These are phyloP conservation scores for Balansia obtecta DNA, from an alignment of 2,329 filamentous ascomycete species.

Conservation along the genomic window DNA sequence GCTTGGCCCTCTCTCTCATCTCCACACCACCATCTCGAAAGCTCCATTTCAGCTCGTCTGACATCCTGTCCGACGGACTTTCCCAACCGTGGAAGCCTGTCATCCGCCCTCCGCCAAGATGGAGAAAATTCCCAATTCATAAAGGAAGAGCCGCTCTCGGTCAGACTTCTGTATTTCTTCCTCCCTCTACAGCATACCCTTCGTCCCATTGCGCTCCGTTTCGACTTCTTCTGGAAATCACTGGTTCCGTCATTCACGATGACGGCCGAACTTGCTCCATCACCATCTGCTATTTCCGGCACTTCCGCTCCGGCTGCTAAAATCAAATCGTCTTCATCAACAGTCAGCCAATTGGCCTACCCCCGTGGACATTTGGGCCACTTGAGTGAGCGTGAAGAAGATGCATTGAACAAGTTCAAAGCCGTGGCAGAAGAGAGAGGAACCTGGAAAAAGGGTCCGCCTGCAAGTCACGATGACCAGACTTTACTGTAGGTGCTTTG, in stretches of 20 bases:
- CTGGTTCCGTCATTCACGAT: conserved; percentile 8
- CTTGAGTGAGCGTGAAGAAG: conserved; percentile 55
- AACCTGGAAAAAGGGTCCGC: conserved; percentile 45
- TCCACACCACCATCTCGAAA: conserved; percentile 1
- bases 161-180: neutral
- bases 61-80: neutral
- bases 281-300: conserved; percentile 11
- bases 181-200: neutral
- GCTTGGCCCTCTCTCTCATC: neutral
- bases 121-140: neutral
- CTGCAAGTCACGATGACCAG: conserved; percentile 58
- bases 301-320: conserved; percentile 11
- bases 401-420: conserved; percentile 62
- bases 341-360: conserved; percentile 37
- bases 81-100: neutral
- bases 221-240: too few relatives aligned
- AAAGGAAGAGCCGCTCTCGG: too few relatives aligned
- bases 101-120: neutral
- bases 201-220: neutral
- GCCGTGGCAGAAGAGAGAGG: conserved; percentile 49
- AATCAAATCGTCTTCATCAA: conserved; percentile 18
- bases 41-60: neutral
- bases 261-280: conserved; percentile 14
- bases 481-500: conserved; percentile 49
- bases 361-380: conserved; percentile 72